These are phyloP conservation scores for Solanum neorickii DNA, from an alignment of 257 asterid species.

Conservation along the genomic window DNA sequence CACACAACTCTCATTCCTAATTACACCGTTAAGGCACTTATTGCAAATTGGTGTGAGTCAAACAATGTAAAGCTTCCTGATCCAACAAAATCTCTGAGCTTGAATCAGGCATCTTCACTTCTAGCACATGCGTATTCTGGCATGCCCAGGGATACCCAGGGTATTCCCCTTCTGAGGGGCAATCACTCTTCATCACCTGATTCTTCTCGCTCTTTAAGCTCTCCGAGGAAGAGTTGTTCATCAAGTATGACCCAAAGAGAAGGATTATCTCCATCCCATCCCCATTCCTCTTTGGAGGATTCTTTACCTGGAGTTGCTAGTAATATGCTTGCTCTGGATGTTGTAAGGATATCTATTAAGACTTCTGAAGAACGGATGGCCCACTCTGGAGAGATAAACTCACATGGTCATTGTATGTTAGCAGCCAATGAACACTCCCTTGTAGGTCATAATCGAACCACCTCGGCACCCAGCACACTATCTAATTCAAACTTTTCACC, in stretches of 20 bases:
- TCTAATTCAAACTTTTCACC: slow-evolving; percentile 9
- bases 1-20: slow-evolving; percentile 25
- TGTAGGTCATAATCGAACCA: slow-evolving; percentile 17
- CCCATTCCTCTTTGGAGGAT: slow-evolving; percentile 14
- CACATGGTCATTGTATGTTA: background rate
- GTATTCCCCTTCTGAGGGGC: slow-evolving; percentile 9
- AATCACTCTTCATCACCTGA: slow-evolving; percentile 18
- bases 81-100: slow-evolving; percentile 11
- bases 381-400: background rate
- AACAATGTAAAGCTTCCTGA: slow-evolving; percentile 24
- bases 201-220: slow-evolving; percentile 6
- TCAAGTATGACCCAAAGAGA: slow-evolving; percentile 4
- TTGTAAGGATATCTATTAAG: slow-evolving; percentile 3
- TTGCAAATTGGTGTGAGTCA: slow-evolving; percentile 24
- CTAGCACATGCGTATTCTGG: slow-evolving; percentile 8
- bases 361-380: slow-evolving; percentile 10
- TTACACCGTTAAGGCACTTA: slow-evolving; percentile 27
- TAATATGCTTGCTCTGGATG: slow-evolving; percentile 8
- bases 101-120: slow-evolving; percentile 18
- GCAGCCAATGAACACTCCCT: slow-evolving; percentile 2
- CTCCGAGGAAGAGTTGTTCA: slow-evolving; percentile 6
- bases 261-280: slow-evolving; percentile 8
- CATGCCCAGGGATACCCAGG: slow-evolving; percentile 3
- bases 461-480: slow-evolving; percentile 7
- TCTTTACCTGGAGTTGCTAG: slow-evolving; percentile 13